These are phyloP conservation scores for Euptelea pleiosperma DNA, from an alignment of 164 flowering plant species.

Conservation along the genomic window DNA sequence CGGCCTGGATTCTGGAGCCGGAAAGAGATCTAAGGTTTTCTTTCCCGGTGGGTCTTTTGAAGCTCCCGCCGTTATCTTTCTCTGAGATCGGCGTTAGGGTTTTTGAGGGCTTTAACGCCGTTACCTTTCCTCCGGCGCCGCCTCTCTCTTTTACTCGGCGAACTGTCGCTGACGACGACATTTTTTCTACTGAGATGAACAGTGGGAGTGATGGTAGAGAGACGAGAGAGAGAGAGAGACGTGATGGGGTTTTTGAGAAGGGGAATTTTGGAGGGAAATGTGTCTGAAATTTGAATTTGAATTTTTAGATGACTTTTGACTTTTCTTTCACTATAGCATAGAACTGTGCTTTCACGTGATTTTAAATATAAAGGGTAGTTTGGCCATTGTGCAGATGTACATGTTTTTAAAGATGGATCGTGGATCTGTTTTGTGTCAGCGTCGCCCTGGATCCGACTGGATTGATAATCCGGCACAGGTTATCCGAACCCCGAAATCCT, in stretches of 20 bases:
- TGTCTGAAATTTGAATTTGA: slow-evolving; percentile 8
- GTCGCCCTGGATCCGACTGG: no score
- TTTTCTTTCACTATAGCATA: no score
- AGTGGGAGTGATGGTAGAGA: not conserved
- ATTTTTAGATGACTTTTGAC: no score
- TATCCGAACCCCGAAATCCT: no score
- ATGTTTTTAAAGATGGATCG: no score
- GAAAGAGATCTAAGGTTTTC: slow-evolving; percentile 48
- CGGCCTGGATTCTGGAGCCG: slow-evolving; percentile 17
- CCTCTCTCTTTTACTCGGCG: slow-evolving; percentile 52
- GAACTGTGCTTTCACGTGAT: no score
- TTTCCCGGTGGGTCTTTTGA: slow-evolving; percentile 39
- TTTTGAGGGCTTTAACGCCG: slow-evolving; percentile 33
- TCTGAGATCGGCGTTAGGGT: slow-evolving; percentile 40
- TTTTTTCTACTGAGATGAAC: slow-evolving; percentile 4
- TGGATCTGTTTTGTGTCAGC: no score
- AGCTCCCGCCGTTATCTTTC: slow-evolving; percentile 18
- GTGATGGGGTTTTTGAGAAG: not conserved
- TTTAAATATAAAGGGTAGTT: no score
- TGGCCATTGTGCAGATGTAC: no score
- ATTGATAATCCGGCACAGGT: no score
- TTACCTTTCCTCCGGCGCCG: slow-evolving; percentile 34
- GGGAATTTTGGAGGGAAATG: slow-evolving; percentile 8
- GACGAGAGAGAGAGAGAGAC: slow-evolving; percentile 4
- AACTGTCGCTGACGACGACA: slow-evolving; percentile 39